Percentiles rank a stretch among this genome's conserved stretches.
Evolutionary conservation across 805 yeast genomes (phyloP).

Genomic region (Starmera dryadoides): DNA sequence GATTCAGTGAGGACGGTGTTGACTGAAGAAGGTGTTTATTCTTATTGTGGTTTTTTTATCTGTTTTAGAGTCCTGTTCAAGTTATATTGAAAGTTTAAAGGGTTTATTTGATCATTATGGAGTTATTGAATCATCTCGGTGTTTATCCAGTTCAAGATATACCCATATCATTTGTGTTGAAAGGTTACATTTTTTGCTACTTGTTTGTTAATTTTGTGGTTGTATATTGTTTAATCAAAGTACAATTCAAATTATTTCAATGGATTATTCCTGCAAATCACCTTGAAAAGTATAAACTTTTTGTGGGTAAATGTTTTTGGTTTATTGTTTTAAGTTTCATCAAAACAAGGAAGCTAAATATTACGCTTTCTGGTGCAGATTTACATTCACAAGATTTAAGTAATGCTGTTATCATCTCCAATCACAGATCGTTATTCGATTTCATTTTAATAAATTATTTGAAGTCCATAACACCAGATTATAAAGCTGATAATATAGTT

Average conservation of each 20-base stretch:
- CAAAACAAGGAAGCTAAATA: constrained; percentile 16
- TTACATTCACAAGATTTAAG: constrained; percentile 17
- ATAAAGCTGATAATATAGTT: constrained; percentile 11
- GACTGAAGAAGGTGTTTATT: too few species aligned
- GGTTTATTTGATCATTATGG: background rate
- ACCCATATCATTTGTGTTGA: background rate
- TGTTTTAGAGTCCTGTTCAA: too few species aligned
- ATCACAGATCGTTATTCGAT: constrained; percentile 68
- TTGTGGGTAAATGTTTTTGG: constrained; percentile 10
- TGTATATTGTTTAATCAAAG: background rate
- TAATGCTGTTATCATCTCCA: constrained; percentile 33
- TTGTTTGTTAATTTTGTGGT: background rate
- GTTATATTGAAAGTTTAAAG: background rate
- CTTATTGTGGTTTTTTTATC: too few species aligned
- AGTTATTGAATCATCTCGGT: constrained; percentile 1
- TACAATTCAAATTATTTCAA: background rate
- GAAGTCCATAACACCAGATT: constrained; percentile 13
- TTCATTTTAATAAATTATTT: constrained; percentile 42
- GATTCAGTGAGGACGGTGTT: too few species aligned
- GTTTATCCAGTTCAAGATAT: constrained; percentile 1
- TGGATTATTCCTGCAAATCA: background rate
- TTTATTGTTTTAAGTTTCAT: constrained; percentile 11
- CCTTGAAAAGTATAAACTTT: background rate
- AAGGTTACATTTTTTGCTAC: background rate
- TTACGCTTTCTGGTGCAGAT: constrained; percentile 19